A percentile compares a stretch with the other conserved stretches of the same genome.
phyloP scores from a whole-genome alignment of 2,329 filamentous ascomycete species.

The Aspergillus chevalieri region DNA sequence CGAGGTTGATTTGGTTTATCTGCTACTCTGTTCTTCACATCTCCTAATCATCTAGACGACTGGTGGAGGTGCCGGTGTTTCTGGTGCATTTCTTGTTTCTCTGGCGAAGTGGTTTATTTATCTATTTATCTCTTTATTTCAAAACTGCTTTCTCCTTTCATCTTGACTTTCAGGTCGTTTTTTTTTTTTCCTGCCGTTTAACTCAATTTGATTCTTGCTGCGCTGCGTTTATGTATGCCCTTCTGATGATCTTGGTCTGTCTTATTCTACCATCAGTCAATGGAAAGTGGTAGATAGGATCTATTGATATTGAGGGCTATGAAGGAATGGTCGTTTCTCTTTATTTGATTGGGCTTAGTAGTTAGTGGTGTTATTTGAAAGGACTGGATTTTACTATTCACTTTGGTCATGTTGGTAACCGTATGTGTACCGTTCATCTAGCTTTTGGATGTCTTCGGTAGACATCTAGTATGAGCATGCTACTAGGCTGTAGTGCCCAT shows the following conservation, averaged over 20 bases:
- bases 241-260: neutral
- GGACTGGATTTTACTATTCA: neutral
- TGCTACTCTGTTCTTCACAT: slow-evolving; percentile 21
- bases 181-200: neutral
- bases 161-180: neutral
- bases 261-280: neutral
- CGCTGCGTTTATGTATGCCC: neutral
- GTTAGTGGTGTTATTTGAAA: neutral
- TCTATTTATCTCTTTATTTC: slow-evolving; percentile 14
- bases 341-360: neutral
- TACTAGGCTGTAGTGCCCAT: too few species aligned
- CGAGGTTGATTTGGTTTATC: slow-evolving; percentile 20
- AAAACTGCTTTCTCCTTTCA: neutral
- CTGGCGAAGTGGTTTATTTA: slow-evolving; percentile 26
- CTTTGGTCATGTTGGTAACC: too few species aligned
- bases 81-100: slow-evolving; percentile 29
- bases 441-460: too few species aligned
- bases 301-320: neutral
- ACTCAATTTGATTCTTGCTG: neutral
- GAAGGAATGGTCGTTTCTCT: neutral
- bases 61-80: slow-evolving; percentile 33
- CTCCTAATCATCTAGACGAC: slow-evolving; percentile 30
- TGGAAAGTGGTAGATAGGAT: neutral
- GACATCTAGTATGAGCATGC: too few species aligned
- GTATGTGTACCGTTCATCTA: too few species aligned